phyloP scores from a whole-genome alignment of 1,139 yeast species.

The Candida sanyaensis region DNA sequence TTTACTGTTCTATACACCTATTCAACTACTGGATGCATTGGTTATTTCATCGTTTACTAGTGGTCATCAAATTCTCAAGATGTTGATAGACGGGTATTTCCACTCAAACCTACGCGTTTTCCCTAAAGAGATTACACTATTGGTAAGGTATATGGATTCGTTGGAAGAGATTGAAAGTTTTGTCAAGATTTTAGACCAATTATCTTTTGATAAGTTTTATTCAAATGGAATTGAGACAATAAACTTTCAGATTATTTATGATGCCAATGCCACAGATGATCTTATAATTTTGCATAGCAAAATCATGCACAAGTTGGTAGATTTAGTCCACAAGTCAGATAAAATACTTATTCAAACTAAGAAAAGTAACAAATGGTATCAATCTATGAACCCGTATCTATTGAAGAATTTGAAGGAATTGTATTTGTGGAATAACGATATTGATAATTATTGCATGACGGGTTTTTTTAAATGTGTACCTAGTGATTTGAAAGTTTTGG shows the following conservation, averaged over 20 bases:
- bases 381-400: conserved; percentile 12
- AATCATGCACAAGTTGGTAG: conserved; percentile 17
- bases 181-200: conserved; percentile 19
- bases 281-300: conserved; percentile 11
- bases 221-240: conserved; percentile 12
- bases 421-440: conserved; percentile 20
- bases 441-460: conserved; percentile 15
- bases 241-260: conserved; percentile 19
- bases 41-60: conserved; percentile 1
- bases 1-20: neutral
- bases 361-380: conserved; percentile 2
- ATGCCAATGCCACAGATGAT: conserved; percentile 6
- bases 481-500: conserved; percentile 17
- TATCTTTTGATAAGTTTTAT: conserved; percentile 19
- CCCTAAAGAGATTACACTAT: conserved; percentile 18
- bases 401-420: conserved; percentile 19
- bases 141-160: conserved; percentile 9
- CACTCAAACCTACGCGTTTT: conserved; percentile 10
- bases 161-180: conserved; percentile 12
- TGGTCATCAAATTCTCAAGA: conserved; percentile 7
- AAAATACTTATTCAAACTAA: conserved; percentile 17
- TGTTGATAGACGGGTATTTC: conserved; percentile 5
- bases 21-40: conserved; percentile 2
- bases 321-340: conserved; percentile 17
- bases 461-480: conserved; percentile 11